Conservation (phyloP, 495 filamentous ascomycete species). For the Xylaria flabelliformis region DNA sequence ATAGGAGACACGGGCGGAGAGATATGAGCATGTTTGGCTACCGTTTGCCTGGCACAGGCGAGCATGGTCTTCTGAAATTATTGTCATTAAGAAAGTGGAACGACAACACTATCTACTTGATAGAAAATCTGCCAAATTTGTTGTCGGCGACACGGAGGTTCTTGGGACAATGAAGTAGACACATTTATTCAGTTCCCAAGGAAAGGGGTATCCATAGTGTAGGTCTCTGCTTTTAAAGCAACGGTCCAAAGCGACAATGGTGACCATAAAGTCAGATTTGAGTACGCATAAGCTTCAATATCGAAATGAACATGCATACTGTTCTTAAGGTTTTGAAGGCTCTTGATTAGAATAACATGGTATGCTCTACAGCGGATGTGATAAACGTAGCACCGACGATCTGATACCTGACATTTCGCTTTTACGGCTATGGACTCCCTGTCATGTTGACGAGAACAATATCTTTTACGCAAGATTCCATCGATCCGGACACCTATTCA, state of each 20-base stretch:
- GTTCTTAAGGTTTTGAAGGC: background rate
- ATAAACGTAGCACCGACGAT: background rate
- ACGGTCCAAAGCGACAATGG: background rate
- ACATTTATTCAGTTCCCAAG: background rate
- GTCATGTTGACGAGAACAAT: background rate
- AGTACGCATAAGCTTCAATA: background rate
- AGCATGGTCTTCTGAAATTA: background rate
- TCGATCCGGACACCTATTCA: background rate
- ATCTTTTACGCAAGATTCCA: background rate
- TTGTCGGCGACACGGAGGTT: background rate
- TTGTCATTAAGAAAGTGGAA: background rate
- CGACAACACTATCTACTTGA: background rate
- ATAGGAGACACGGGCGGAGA: background rate
- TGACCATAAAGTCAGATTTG: background rate
- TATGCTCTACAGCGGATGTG: background rate
- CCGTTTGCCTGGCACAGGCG: background rate
- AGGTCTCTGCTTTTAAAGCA: background rate
- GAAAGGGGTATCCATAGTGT: background rate
- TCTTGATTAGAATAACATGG: background rate
- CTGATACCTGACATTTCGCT: background rate
- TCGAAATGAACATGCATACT: background rate
- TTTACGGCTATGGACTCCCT: background rate
- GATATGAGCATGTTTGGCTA: background rate
- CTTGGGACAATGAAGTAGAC: background rate
- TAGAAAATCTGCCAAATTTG: background rate